phyloP scores from a whole-genome alignment of 1,139 yeast genomes.

The Hansenula anomala region DNA sequence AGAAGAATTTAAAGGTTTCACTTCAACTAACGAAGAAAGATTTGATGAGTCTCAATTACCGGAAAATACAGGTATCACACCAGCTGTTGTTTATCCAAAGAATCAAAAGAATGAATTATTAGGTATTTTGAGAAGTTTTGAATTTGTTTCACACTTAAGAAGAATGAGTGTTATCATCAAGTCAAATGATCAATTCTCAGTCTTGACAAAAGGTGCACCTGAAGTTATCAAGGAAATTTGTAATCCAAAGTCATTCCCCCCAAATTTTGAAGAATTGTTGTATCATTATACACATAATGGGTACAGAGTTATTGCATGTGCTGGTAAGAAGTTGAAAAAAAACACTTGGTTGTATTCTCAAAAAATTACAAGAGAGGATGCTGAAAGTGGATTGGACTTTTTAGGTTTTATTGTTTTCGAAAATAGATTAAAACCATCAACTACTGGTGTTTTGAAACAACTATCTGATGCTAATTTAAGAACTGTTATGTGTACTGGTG shows the following conservation, averaged over 20 bases:
- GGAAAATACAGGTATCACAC: slow-evolving; percentile 37
- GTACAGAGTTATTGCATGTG: slow-evolving; percentile 92
- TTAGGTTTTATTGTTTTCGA: slow-evolving; percentile 91
- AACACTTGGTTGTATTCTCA: slow-evolving; percentile 38
- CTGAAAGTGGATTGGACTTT: slow-evolving; percentile 66
- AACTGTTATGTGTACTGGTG: slow-evolving; percentile 97
- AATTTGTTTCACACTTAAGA: slow-evolving; percentile 77
- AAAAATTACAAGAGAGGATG: slow-evolving; percentile 50
- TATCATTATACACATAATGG: slow-evolving; percentile 90
- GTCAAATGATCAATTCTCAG: slow-evolving; percentile 33
- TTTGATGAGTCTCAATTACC: slow-evolving; percentile 33
- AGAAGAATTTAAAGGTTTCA: slow-evolving; percentile 51
- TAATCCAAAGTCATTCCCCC: slow-evolving; percentile 62
- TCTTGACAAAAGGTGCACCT: slow-evolving; percentile 94
- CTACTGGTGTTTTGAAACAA: slow-evolving; percentile 54
- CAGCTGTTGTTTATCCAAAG: slow-evolving; percentile 44
- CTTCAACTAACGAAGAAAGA: slow-evolving; percentile 29
- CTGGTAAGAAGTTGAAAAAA: slow-evolving; percentile 50
- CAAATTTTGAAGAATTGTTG: slow-evolving; percentile 65
- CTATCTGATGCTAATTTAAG: slow-evolving; percentile 66
- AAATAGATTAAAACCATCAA: slow-evolving; percentile 73
- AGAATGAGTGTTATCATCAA: slow-evolving; percentile 84
- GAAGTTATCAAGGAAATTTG: slow-evolving; percentile 89
- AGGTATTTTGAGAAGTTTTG: slow-evolving; percentile 68
- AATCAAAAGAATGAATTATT: slow-evolving; percentile 29